These are phyloP conservation scores for Suillus tomentosus DNA, from an alignment of 768 basidiomycete genomes.

Conservation along the genomic window DNA sequence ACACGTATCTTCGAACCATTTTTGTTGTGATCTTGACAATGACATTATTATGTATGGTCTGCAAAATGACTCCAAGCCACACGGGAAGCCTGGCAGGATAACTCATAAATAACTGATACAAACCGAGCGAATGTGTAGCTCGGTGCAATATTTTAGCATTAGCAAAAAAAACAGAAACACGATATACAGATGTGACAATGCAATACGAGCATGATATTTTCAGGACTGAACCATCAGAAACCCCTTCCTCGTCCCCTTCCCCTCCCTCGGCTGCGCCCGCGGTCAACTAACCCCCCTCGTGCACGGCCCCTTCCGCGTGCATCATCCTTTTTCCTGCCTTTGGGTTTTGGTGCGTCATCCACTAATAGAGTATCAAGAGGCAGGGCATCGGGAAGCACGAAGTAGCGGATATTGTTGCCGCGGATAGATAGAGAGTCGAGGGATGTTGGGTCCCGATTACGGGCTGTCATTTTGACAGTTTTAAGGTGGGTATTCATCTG, in stretches of 20 bases:
- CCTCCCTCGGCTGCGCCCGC: constrained; percentile 57
- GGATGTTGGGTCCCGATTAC: constrained; percentile 83
- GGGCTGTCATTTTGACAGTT: constrained; percentile 94
- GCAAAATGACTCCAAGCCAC: neutral
- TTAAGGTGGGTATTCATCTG: constrained; percentile 99
- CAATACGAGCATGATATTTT: constrained; percentile 12
- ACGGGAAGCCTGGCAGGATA: neutral
- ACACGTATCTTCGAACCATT: constrained; percentile 13
- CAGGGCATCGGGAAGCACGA: constrained; percentile 95
- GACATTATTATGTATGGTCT: neutral
- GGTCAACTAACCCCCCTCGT: constrained; percentile 45
- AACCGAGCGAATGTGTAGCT: constrained; percentile 19
- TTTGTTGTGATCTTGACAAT: neutral
- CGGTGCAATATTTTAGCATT: constrained; percentile 28
- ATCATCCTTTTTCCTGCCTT: constrained; percentile 88
- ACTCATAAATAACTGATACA: constrained; percentile 19
- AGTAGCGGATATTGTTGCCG: constrained; percentile 96
- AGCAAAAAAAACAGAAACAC: constrained; percentile 14
- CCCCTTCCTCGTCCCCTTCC: constrained; percentile 54
- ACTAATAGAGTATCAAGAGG: constrained; percentile 96
- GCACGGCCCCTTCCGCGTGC: constrained; percentile 65
- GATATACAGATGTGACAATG: constrained; percentile 12
- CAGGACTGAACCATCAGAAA: constrained; percentile 22
- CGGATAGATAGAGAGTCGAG: constrained; percentile 93
- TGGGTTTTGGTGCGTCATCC: constrained; percentile 97